Conservation (phyloP, 768 basidiomycete species). For the Phanerodontia chrysosporium region DNA sequence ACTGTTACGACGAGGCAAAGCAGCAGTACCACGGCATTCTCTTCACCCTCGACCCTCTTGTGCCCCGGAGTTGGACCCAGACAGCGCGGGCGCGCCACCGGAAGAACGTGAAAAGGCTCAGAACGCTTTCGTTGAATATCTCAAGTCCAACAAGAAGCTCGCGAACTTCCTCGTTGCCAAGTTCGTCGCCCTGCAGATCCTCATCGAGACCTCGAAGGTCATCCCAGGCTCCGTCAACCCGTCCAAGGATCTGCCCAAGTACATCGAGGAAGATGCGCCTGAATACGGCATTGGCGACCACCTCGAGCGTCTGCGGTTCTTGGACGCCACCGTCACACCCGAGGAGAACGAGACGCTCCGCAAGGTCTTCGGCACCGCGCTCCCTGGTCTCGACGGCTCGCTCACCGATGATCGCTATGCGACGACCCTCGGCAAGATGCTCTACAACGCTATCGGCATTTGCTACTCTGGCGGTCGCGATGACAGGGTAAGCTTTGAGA, state of each 20-base stretch:
- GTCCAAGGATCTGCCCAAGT: constrained; percentile 23
- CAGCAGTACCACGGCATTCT: constrained; percentile 63
- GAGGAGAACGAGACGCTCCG: constrained; percentile 49
- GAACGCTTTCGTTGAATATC: constrained; percentile 47
- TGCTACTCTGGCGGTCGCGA: constrained; percentile 61
- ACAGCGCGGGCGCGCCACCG: constrained; percentile 25
- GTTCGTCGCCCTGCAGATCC: constrained; percentile 70
- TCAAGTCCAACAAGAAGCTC: constrained; percentile 44
- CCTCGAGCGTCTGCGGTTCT: constrained; percentile 66
- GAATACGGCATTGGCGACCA: constrained; percentile 73
- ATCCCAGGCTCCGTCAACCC: constrained; percentile 22
- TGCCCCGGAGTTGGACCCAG: constrained; percentile 43
- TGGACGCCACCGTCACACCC: constrained; percentile 47
- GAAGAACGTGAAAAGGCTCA: constrained; percentile 57
- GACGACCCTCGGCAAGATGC: constrained; percentile 62
- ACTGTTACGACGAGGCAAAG: constrained; percentile 54
- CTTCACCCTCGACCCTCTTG: constrained; percentile 60
- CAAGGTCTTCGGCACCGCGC: constrained; percentile 51
- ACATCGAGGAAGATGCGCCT: constrained; percentile 41
- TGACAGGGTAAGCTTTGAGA: constrained; percentile 52
- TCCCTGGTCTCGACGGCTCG: constrained; percentile 72
- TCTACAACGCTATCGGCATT: constrained; percentile 76
- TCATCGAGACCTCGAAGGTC: constrained; percentile 58
- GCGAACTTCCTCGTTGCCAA: constrained; percentile 60
- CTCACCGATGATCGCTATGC: constrained; percentile 60